Percentiles rank a stretch among this genome's conserved stretches.
phyloP scores from a whole-genome alignment of 2,329 filamentous ascomycete species.

The Sporothrix protearum region DNA sequence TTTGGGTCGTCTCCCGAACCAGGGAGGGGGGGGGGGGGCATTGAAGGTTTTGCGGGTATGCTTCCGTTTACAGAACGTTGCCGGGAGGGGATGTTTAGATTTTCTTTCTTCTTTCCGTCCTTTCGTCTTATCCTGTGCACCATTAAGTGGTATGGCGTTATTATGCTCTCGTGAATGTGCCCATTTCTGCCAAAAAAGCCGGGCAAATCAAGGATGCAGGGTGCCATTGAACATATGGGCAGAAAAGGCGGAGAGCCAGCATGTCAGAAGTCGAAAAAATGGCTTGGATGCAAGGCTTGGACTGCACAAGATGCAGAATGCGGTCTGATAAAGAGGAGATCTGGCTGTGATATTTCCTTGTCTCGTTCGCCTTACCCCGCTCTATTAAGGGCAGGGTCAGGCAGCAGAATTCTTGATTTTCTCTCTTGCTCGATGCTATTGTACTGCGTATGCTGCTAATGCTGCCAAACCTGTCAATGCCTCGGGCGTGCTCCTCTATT shows the following conservation, averaged over 20 bases:
- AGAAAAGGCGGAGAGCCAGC: not conserved
- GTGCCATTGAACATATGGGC: not conserved
- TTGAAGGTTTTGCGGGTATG: not conserved
- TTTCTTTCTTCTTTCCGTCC: not conserved
- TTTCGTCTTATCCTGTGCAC: too few relatives aligned
- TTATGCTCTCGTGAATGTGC: not conserved
- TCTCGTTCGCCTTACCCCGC: not conserved
- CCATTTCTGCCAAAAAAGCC: not conserved
- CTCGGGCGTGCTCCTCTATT: constrained; percentile 1
- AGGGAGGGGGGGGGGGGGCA: not conserved
- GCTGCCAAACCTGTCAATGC: not conserved
- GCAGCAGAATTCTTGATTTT: constrained; percentile 10
- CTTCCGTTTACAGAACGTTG: constrained; percentile 2
- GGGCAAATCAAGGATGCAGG: not conserved
- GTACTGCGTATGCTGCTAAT: not conserved
- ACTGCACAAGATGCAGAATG: not conserved
- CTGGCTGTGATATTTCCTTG: not conserved
- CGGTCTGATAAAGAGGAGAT: not conserved
- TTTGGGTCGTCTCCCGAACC: not conserved
- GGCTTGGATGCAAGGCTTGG: not conserved
- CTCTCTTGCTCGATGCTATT: not conserved
- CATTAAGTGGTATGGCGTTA: not conserved
- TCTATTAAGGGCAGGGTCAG: constrained; percentile 1
- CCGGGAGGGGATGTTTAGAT: not conserved
- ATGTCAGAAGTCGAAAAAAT: not conserved